Evolutionary conservation across 148 eudicot species (phyloP).

Genomic region (Rhododendron simsii): DNA sequence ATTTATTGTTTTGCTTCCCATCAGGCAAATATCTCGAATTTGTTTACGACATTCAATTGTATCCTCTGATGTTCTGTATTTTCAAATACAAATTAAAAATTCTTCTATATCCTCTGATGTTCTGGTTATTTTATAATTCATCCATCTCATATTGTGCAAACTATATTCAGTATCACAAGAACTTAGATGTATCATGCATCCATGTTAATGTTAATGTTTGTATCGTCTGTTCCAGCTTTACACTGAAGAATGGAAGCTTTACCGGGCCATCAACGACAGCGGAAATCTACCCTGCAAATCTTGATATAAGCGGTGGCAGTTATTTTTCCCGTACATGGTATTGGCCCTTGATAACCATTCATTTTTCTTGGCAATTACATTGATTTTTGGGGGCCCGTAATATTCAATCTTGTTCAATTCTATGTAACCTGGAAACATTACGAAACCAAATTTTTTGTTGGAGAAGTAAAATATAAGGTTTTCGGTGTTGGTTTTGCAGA

Average conservation of each 20-base stretch:
- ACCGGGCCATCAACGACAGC: conserved; percentile 2
- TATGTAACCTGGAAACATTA: too few species aligned
- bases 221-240: conserved; percentile 8
- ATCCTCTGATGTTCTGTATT: background rate
- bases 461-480: too few species aligned
- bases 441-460: too few species aligned
- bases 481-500: background rate
- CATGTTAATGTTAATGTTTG: background rate
- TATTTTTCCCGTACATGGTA: background rate
- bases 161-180: background rate
- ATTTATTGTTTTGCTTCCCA: background rate
- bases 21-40: background rate
- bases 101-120: background rate
- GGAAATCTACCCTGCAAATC: conserved; percentile 9
- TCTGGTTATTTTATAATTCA: background rate
- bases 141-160: background rate
- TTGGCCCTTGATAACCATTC: conserved; percentile 5
- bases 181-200: background rate
- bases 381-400: background rate
- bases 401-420: too few species aligned
- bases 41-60: background rate
- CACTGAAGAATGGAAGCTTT: conserved; percentile 16
- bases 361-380: conserved; percentile 10
- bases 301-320: conserved; percentile 17
- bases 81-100: background rate